Percentiles rank a stretch among this genome's conserved stretches.
These are phyloP conservation scores for Bipolaris gigantea DNA, from an alignment of 2,329 filamentous ascomycete genomes.

Conservation along the genomic window DNA sequence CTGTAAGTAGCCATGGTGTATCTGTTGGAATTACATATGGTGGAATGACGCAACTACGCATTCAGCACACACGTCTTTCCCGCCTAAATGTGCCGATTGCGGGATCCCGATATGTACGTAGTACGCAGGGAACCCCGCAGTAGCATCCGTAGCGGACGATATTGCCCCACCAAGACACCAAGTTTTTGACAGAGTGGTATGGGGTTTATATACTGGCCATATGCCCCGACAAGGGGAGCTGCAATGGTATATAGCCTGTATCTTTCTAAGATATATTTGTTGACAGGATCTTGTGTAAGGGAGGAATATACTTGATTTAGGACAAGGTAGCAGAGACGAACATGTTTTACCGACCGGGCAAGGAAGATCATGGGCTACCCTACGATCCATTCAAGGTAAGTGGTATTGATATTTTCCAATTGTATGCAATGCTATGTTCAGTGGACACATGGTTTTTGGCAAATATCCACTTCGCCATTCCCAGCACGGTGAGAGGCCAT, in stretches of 20 bases:
- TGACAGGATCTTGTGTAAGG: not conserved
- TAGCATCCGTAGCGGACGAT: not conserved
- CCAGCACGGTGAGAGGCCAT: too few species aligned
- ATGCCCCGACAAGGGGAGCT: not conserved
- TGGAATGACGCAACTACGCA: not conserved
- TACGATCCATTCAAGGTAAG: conserved; percentile 60
- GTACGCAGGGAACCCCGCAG: conserved; percentile 4
- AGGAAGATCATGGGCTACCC: conserved; percentile 55
- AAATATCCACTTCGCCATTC: not conserved
- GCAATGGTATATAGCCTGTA: not conserved
- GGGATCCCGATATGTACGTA: not conserved
- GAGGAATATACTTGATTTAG: not conserved
- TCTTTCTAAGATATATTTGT: not conserved
- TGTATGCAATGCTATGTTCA: not conserved
- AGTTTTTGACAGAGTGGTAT: not conserved
- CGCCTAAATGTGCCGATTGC: conserved; percentile 3
- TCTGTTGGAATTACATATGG: not conserved
- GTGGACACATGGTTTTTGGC: not conserved
- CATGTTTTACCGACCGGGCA: conserved; percentile 59
- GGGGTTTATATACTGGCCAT: not conserved
- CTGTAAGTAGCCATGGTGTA: not conserved
- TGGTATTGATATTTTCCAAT: not conserved
- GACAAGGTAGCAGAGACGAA: not conserved
- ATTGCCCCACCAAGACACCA: not conserved
- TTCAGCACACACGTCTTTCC: not conserved